phyloP scores from a whole-genome alignment of 2,329 filamentous ascomycete genomes.

The Didymosphaeria variabile region DNA sequence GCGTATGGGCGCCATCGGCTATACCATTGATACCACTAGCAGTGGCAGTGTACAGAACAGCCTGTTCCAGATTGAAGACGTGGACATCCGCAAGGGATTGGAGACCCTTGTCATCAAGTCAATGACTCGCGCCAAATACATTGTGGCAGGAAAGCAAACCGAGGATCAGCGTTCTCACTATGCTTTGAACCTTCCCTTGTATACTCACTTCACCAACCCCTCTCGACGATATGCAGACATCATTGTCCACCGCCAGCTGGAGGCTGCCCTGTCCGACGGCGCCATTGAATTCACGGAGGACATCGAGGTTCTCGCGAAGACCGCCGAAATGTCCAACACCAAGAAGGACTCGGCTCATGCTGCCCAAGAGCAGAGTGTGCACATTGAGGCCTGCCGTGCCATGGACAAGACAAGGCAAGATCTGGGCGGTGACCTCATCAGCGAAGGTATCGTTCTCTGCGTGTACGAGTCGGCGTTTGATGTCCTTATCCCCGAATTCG shows the following conservation, averaged over 20 bases:
- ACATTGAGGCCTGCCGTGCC: slow-evolving; percentile 94
- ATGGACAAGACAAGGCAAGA: slow-evolving; percentile 94
- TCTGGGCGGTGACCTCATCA: slow-evolving; percentile 88
- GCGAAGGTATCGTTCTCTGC: slow-evolving; percentile 93
- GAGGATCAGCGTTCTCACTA: slow-evolving; percentile 88
- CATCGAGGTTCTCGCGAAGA: slow-evolving; percentile 87
- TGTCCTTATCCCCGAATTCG: slow-evolving; percentile 96
- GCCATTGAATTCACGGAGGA: slow-evolving; percentile 89
- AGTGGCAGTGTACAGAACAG: slow-evolving; percentile 94
- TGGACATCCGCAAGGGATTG: slow-evolving; percentile 94
- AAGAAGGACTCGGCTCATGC: slow-evolving; percentile 99
- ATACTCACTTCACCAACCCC: slow-evolving; percentile 97
- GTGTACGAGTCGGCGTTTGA: slow-evolving; percentile 99
- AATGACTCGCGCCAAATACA: slow-evolving; percentile 97
- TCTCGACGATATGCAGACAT: slow-evolving; percentile 95
- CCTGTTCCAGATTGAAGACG: slow-evolving; percentile 89
- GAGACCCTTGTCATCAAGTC: slow-evolving; percentile 94
- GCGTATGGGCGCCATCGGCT: slow-evolving; percentile 90
- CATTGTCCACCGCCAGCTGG: slow-evolving; percentile 92
- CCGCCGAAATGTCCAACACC: slow-evolving; percentile 93
- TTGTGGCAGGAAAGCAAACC: slow-evolving; percentile 79
- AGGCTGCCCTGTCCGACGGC: slow-evolving; percentile 83
- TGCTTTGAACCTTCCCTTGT: slow-evolving; percentile 88
- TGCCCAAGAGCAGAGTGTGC: slow-evolving; percentile 97
- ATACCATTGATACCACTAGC: slow-evolving; percentile 87